Evolutionary conservation across 345 rosid genomes (phyloP).

Genomic region (Syzygium oleosum): DNA sequence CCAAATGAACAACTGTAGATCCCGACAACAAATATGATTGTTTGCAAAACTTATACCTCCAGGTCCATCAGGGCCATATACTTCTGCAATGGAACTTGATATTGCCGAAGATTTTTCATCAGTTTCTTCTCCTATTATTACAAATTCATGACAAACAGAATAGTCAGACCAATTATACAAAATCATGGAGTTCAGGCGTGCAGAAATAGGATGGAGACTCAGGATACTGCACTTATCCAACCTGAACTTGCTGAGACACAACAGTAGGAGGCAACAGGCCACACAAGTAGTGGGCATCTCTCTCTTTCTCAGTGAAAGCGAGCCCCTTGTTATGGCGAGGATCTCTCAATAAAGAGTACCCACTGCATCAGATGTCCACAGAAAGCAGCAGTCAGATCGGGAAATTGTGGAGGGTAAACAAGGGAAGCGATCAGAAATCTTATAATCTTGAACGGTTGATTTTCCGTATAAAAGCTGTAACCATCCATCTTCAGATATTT

Average conservation of each 20-base stretch:
- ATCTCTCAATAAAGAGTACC: conserved; percentile 70
- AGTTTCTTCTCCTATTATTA: conserved; percentile 54
- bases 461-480: neutral
- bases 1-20: neutral
- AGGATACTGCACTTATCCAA: neutral
- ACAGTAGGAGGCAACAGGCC: conserved; percentile 79
- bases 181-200: neutral
- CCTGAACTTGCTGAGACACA: conserved; percentile 73
- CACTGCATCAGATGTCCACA: conserved; percentile 30
- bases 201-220: neutral
- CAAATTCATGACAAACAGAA: neutral
- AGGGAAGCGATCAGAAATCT: neutral
- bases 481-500: neutral
- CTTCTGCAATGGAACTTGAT: conserved; percentile 69
- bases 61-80: conserved; percentile 91
- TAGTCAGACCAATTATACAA: neutral
- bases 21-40: neutral
- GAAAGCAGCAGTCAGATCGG: neutral
- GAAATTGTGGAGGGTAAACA: neutral
- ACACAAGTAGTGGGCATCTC: conserved; percentile 84
- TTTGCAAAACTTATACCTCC: conserved; percentile 29
- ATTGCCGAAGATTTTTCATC: conserved; percentile 60
- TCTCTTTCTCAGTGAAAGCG: conserved; percentile 73
- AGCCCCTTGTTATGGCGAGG: conserved; percentile 93
- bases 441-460: neutral